Conservation (phyloP, 208 protist species). For the Trypanosoma melophagium region DNA sequence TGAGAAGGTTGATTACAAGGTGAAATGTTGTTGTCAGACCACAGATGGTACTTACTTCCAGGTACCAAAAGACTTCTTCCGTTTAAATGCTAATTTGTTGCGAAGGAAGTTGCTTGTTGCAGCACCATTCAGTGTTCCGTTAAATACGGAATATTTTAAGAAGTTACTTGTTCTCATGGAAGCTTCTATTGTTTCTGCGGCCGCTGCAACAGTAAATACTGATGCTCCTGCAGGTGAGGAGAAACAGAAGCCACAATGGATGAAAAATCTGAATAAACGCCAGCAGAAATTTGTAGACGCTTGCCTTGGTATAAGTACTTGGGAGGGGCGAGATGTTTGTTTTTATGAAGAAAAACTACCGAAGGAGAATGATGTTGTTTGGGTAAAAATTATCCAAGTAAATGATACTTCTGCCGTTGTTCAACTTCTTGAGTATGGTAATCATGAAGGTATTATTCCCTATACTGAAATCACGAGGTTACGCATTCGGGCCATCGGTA, state of each 20-base stretch:
- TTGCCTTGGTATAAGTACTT: constrained; percentile 73
- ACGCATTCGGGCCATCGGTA: constrained; percentile 98
- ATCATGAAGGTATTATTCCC: constrained; percentile 98
- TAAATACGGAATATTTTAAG: constrained; percentile 53
- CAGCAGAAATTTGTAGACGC: constrained; percentile 76
- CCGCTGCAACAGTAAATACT: constrained; percentile 53
- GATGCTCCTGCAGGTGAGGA: constrained; percentile 41
- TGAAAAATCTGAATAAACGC: constrained; percentile 72
- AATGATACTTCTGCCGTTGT: constrained; percentile 93
- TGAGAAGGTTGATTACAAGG: constrained; percentile 77
- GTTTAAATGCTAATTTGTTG: constrained; percentile 52
- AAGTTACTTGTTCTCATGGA: constrained; percentile 65
- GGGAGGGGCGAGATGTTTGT: constrained; percentile 70
- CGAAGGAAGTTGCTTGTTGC: constrained; percentile 57
- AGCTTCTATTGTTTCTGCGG: constrained; percentile 58
- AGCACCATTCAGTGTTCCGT: constrained; percentile 70
- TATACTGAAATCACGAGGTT: constrained; percentile 96
- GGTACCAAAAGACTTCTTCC: constrained; percentile 81
- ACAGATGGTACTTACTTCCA: constrained; percentile 72
- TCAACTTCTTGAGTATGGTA: constrained; percentile 97
- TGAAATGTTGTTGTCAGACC: constrained; percentile 78
- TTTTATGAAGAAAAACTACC: constrained; percentile 87
- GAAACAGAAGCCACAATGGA: constrained; percentile 50
- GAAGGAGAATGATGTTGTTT: constrained; percentile 96
- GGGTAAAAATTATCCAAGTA: constrained; percentile 95